Evolutionary conservation across 2,329 filamentous ascomycete species (phyloP), one percentile per base, ranked within the genome.

Genomic region (Penicillium verrucosum): DNA sequence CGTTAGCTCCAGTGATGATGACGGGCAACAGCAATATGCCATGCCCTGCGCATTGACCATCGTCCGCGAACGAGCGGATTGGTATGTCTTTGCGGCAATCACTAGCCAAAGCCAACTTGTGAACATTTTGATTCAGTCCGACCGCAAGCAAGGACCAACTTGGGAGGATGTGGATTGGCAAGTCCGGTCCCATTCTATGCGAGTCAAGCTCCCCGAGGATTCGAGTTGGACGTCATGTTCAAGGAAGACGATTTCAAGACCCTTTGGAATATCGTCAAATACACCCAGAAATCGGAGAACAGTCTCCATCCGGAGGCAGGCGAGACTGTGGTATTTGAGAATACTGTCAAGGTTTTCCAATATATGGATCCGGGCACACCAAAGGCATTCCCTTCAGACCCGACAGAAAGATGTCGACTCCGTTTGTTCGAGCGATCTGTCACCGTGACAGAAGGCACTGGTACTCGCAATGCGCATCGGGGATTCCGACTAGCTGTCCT

Each of bases 141-240:
- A 86, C 66, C 86, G 86, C 64, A 85, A 83, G 61, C 76, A 80
- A 7, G 89, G 89, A 0, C 84, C 89, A 1, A 87, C 84, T 0
- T 96, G 92, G 92, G 85, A 90, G 7, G 89, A 94, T 69, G 83
- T 96, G 5, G 82, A 85, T 41, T 96, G 92, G 92, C 87, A 87
- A 56, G 81, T 86, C 18, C 86, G 88, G 46, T 80, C 81, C 7
- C 82, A 81, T 58, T 81, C 83, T 0, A 80, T 96, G 55, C 84
- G 86, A 21, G 73, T 96, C 37, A 84, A 83, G 58, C 76, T 96
- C 18, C 88, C 0, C 85, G 90, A 62, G 89, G 89, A 0, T 93
- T 94, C 67, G 77, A 87, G 56, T 75, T 96, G 41, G 83, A 83
- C 21, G 77, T 94, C 18, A 85, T 88, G 60, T 86, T 92, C 68